phyloP scores from a whole-genome alignment of 331 rosid genomes.

The Quercus tomentella region DNA sequence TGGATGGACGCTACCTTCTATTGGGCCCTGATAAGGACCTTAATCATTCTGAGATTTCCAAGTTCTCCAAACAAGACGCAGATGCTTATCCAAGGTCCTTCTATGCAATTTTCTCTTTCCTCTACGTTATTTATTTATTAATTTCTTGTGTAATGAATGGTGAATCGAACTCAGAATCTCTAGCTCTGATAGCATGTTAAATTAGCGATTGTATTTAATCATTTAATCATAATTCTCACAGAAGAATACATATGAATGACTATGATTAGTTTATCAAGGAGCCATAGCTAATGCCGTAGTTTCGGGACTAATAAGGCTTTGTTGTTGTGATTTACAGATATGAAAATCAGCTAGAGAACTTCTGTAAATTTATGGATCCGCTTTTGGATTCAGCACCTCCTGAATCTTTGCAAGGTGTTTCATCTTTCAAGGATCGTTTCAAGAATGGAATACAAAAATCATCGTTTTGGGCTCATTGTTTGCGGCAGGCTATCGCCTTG shows the following conservation, averaged over 20 bases:
- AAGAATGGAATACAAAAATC: slow-evolving; percentile 57
- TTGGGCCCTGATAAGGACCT: slow-evolving; percentile 63
- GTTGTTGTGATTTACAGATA: slow-evolving; percentile 34
- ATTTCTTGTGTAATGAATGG: no score
- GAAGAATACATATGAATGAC: no score
- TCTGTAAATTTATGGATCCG: slow-evolving; percentile 64
- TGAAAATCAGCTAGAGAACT: slow-evolving; percentile 64
- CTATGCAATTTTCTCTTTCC: neutral
- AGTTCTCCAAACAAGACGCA: slow-evolving; percentile 78
- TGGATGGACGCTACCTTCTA: slow-evolving; percentile 85
- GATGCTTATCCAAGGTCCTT: slow-evolving; percentile 71
- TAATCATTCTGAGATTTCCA: slow-evolving; percentile 74
- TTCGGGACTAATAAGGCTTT: neutral
- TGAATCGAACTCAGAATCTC: no score
- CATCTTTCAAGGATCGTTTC: slow-evolving; percentile 47
- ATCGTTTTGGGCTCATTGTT: slow-evolving; percentile 57
- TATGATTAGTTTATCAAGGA: no score
- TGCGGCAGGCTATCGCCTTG: slow-evolving; percentile 51
- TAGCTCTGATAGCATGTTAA: no score
- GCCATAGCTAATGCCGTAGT: no score
- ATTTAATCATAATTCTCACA: no score
- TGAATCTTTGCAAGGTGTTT: slow-evolving; percentile 36
- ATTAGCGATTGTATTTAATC: no score
- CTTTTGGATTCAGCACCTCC: slow-evolving; percentile 72
- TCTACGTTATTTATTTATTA: no score